Evolutionary conservation across 2,329 filamentous ascomycete species (phyloP), one percentile per base, ranked within the genome.

Genomic region (Raffaelea albimanens): DNA sequence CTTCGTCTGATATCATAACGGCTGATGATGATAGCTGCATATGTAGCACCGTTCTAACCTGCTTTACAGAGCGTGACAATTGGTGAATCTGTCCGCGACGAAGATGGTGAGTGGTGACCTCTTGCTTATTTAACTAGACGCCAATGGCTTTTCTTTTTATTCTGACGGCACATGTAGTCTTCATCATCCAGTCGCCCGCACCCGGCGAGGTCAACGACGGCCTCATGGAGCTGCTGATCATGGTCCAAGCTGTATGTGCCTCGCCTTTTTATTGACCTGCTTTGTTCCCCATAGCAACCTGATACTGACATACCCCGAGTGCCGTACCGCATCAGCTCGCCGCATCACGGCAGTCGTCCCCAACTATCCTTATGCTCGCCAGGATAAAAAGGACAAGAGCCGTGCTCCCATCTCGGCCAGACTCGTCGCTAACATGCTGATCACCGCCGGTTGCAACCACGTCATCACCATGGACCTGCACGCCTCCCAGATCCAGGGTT

Each of bases 181-280:
- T 96, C 71, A 95, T 97, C 59, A 75, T 97, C 51, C 91, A 97
- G 69, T 95, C 91, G 21, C 95, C 93, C 43, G 84, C 87, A 38
- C 91, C 91, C 2, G 90, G 91, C 63, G 90, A 96, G 63, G 94
- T 97, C 71, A 98, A 98, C 68, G 91, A 97, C 65, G 89, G 89
- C 44, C 78, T 98, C 51, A 97, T 98, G 91, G 91, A 98, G 69
- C 79, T 97, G 34, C 78, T 97, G 56, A 96, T 97, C 69, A 95
- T 96, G 83, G 94, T 96, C 67, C 94, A 95, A 63, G 91, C 91
- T 54, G 55, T 54, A 46, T 10, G 52, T 44, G 2, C 11, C 14
- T 13, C 7, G 25, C 18, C 20, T 3, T 11, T 10, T 19, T 19
- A 5, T n/a, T 18, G 13, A 5, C 16, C 34, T 18, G 20, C 13